Evolutionary conservation across 2,329 filamentous ascomycete genomes (phyloP), one percentile per base, ranked within the genome.

Genomic region (Penicillium griseofulvum): DNA sequence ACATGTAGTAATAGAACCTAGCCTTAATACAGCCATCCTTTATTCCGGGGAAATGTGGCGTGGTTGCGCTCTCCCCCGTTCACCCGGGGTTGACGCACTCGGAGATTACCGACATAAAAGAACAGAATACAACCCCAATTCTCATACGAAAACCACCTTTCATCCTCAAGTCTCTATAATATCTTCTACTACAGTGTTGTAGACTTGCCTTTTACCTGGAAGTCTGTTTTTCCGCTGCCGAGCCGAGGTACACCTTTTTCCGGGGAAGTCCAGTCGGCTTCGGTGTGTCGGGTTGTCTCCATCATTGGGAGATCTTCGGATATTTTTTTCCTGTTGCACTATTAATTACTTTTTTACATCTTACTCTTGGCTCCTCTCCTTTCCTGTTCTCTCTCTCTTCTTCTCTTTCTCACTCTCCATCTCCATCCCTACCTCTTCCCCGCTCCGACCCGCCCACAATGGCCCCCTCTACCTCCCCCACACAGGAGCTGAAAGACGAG

Each of bases 401-500:
- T 51, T 37, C 29, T 29, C 22, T 49, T 28, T 17, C 36, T 53
- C 24, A 22, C 8, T 34, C 39, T 31, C 49, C 55, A 50, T 52
- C 45, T 41, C 37, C 45, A 49, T 54, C 48, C 31, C 38, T 39
- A 45, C 19, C 16, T 19, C 28, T 34, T 45, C 54, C 52, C 54
- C 34, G 17, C 49, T 24, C 42, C 49, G 42, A 38, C 8, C 6
- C 37, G 43, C 49, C 52, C 57, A 68, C 59, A 42, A 72, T 71
- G 68, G 68, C 71, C 9, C 51, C 67, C 43, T 66, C 70, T 54
- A 56, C 64, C n/a, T 58, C 70, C 19, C 57, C 67, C 50, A 54
- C 68, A n/a, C 62, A 71, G 41, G 51, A 63, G 47, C 56, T 73
- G 49, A 61, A 64, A 42, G 68, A 73, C 52, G 62, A 68, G 48